phyloP scores from a whole-genome alignment of 2,329 filamentous ascomycete species.

The Colletotrichum sp. region DNA sequence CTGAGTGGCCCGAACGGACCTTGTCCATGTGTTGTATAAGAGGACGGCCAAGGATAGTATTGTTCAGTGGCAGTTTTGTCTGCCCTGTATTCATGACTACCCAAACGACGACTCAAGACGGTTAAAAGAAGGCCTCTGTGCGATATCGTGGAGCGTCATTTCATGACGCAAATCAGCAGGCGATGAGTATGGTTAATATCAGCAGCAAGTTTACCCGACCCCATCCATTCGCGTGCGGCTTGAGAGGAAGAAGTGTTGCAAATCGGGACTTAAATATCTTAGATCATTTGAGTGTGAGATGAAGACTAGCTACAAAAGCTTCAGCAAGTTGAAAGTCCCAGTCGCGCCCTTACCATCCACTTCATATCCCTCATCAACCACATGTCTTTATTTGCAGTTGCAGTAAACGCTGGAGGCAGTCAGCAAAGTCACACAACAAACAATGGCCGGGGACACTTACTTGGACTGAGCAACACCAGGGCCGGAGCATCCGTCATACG shows the following conservation, averaged over 20 bases:
- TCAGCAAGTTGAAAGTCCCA: not conserved
- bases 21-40: not conserved
- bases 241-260: accelerated
- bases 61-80: not conserved
- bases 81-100: not conserved
- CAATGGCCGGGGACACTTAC: no score
- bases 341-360: not conserved
- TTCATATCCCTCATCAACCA: not conserved
- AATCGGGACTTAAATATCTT: not conserved
- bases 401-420: not conserved
- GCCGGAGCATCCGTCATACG: not conserved
- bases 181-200: not conserved
- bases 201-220: not conserved
- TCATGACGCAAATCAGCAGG: not conserved
- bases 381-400: not conserved
- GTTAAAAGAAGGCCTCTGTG: accelerated
- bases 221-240: not conserved
- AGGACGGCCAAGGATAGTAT: accelerated
- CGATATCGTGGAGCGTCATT: accelerated
- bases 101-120: accelerated
- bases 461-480: not conserved
- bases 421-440: no score
- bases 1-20: not conserved
- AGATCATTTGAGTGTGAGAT: not conserved
- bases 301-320: not conserved